Evolutionary conservation across 495 filamentous ascomycete genomes (phyloP).

Genomic region (Schizothecium vesticola): DNA sequence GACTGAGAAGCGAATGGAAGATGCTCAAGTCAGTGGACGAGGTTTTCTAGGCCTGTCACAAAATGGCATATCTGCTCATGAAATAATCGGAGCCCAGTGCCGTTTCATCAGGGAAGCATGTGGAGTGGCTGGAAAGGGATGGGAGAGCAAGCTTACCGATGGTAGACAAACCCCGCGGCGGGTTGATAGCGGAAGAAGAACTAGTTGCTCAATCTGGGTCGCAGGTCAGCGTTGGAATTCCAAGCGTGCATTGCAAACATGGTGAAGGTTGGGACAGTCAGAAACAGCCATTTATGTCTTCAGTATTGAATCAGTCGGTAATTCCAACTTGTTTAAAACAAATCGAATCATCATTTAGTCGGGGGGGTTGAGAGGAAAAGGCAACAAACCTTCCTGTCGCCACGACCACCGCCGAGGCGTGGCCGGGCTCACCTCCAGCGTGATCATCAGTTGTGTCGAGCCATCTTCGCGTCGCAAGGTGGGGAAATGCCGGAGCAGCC

Average conservation of each 20-base stretch:
- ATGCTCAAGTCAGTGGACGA: conserved; percentile 81
- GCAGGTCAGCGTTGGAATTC: not conserved
- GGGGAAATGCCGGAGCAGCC: not conserved
- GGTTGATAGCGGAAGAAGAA: not conserved
- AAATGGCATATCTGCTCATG: conserved; percentile 85
- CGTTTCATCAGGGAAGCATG: conserved; percentile 75
- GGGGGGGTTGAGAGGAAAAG: not conserved
- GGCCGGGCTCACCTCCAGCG: not conserved
- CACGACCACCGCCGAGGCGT: not conserved
- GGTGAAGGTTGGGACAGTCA: conserved; percentile 50
- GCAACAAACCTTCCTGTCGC: conserved; percentile 17
- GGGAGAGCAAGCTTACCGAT: not conserved
- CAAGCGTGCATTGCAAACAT: not conserved
- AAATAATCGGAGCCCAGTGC: conserved; percentile 98
- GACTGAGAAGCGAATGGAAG: not conserved
- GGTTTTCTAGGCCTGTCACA: conserved; percentile 99
- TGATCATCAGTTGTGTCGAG: not conserved
- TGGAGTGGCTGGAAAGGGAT: not conserved
- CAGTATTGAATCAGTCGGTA: conserved; percentile 90
- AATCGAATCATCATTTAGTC: conserved; percentile 71
- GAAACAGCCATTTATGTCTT: conserved; percentile 87
- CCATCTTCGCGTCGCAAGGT: conserved; percentile 2
- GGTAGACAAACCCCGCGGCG: not conserved
- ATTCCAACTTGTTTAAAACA: conserved; percentile 95
- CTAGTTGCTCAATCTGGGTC: not conserved